A percentile compares a stretch with the other conserved stretches of the same genome.
phyloP scores from a whole-genome alignment of 1,284 basidiomycete genomes.

The Cutaneotrichosporon dermatis region DNA sequence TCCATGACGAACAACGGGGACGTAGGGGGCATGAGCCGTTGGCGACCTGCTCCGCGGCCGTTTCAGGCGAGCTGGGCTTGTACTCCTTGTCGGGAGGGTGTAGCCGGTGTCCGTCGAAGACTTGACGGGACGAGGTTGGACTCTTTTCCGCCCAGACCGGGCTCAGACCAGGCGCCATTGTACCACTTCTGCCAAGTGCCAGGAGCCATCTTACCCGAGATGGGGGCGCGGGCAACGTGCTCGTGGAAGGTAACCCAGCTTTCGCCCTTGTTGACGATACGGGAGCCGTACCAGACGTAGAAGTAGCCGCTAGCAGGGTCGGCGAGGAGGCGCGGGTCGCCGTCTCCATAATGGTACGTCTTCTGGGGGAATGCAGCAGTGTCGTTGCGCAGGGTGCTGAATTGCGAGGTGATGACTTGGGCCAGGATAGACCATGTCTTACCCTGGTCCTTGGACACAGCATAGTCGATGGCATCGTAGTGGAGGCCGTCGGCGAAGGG shows the following conservation, averaged over 20 bases:
- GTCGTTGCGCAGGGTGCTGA: slow-evolving; percentile 9
- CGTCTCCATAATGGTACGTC: slow-evolving; percentile 15
- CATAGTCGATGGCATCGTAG: slow-evolving; percentile 17
- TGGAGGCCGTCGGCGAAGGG: slow-evolving; percentile 14
- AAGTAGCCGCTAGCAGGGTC: slow-evolving; percentile 11
- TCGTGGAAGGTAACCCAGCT: slow-evolving; percentile 8
- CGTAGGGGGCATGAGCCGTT: not conserved
- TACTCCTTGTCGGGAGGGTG: slow-evolving; percentile 7
- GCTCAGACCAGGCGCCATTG: slow-evolving; percentile 10
- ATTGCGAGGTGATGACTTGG: slow-evolving; percentile 10
- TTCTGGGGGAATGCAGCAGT: slow-evolving; percentile 1
- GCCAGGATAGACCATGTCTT: slow-evolving; percentile 13
- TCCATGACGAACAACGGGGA: slow-evolving; percentile 15
- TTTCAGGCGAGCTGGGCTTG: slow-evolving; percentile 3
- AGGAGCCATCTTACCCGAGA: slow-evolving; percentile 3
- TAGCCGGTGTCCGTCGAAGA: slow-evolving; percentile 4
- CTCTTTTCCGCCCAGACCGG: slow-evolving; percentile 12
- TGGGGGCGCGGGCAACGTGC: slow-evolving; percentile 15
- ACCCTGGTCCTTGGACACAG: slow-evolving; percentile 11
- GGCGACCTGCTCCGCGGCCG: not conserved
- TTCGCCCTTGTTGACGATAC: slow-evolving; percentile 11
- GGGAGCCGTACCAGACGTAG: slow-evolving; percentile 16
- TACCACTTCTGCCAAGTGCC: slow-evolving; percentile 17
- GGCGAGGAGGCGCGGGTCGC: slow-evolving; percentile 14
- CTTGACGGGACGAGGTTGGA: slow-evolving; percentile 3